A percentile compares a stretch with the other conserved stretches of the same genome.
Conservation (phyloP, 805 yeast species). For the Metschnikowia gruessii region DNA sequence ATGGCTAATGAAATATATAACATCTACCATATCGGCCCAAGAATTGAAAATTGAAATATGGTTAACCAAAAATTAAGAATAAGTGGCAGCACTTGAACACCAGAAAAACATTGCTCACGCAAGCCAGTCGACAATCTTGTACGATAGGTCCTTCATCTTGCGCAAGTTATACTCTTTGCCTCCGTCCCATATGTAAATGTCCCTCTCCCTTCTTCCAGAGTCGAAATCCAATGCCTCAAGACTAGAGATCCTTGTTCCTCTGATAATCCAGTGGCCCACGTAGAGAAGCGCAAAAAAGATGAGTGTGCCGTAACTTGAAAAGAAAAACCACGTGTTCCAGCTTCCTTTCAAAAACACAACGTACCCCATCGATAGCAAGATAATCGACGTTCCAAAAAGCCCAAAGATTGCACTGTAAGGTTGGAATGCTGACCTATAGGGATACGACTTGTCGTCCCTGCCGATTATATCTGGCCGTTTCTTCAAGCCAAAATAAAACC, state of each 20-base stretch:
- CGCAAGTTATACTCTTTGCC: constrained; percentile 45
- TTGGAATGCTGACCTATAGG: constrained; percentile 67
- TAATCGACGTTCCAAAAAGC: constrained; percentile 47
- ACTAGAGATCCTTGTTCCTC: constrained; percentile 63
- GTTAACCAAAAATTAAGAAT: too few relatives aligned
- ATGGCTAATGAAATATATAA: too few relatives aligned
- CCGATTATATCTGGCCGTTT: constrained; percentile 61
- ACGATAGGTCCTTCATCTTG: constrained; percentile 32
- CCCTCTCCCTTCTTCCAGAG: constrained; percentile 81
- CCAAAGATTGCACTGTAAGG: constrained; percentile 69
- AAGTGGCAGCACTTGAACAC: neutral
- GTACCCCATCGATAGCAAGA: constrained; percentile 59
- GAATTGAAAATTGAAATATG: too few relatives aligned
- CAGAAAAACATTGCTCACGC: constrained; percentile 21
- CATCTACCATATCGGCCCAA: too few relatives aligned
- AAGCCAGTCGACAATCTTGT: constrained; percentile 32
- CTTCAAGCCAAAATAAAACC: constrained; percentile 62
- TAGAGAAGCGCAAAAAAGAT: constrained; percentile 52
- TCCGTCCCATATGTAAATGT: constrained; percentile 78
- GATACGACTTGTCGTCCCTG: constrained; percentile 61
- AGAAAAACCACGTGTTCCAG: constrained; percentile 62
- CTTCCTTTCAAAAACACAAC: constrained; percentile 53
- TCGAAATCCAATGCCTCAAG: constrained; percentile 77
- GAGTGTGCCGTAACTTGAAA: constrained; percentile 63
- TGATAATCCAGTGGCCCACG: constrained; percentile 52